These are phyloP conservation scores for Rubroboletus pulcherrimus DNA, from an alignment of 768 basidiomycete species.

Conservation along the genomic window DNA sequence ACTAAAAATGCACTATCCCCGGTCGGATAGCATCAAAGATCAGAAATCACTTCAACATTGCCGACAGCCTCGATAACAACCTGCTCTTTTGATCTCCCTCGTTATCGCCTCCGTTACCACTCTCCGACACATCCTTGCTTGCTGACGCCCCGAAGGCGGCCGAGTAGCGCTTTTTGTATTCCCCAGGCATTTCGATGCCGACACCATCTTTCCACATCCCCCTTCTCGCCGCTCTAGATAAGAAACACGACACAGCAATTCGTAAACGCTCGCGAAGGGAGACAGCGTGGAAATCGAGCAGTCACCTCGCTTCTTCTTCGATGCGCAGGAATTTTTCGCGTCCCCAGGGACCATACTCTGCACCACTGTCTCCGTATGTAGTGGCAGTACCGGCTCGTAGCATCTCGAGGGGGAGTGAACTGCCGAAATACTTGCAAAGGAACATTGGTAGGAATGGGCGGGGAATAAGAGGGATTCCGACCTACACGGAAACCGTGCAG, in stretches of 20 bases:
- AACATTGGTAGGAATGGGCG: constrained; percentile 50
- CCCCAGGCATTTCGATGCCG: constrained; percentile 63
- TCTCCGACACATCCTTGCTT: not conserved
- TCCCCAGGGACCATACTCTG: constrained; percentile 71
- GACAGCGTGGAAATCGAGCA: not conserved
- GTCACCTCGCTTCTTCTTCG: constrained; percentile 66
- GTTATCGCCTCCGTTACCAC: not conserved
- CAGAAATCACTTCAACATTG: constrained; percentile 1
- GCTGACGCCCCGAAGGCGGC: constrained; percentile 8
- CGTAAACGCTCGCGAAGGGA: not conserved
- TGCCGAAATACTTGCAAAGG: constrained; percentile 38
- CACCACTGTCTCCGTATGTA: constrained; percentile 73
- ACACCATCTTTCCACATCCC: constrained; percentile 73
- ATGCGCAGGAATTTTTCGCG: constrained; percentile 59
- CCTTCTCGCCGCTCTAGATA: constrained; percentile 48
- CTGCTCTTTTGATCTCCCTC: not conserved
- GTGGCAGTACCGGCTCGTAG: constrained; percentile 71
- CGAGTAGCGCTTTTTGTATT: constrained; percentile 72
- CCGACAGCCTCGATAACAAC: constrained; percentile 6
- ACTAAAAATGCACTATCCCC: not conserved
- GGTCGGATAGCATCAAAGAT: not conserved
- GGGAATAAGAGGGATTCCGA: constrained; percentile 57
- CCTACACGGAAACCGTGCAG: constrained; percentile 38
- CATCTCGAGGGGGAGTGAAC: constrained; percentile 66
- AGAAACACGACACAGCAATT: not conserved